Base-by-base conservation (phyloP, 2,329 filamentous ascomycete species). In the Ceratocystis smalleyi region DNA sequence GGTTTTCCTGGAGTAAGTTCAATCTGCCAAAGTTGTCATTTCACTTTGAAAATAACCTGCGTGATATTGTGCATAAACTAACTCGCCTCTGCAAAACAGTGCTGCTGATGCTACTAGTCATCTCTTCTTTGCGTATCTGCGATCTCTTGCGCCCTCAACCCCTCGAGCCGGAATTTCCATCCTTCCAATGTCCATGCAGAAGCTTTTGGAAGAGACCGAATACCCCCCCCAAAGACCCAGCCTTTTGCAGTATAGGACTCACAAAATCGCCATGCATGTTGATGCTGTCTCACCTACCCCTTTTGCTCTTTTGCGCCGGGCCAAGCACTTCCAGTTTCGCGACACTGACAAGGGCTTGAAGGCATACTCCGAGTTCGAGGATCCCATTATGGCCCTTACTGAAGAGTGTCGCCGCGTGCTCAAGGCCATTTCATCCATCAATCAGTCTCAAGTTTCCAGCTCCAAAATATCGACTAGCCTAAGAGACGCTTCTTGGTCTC, bases 41-140 rank as follows among this genome's bases (percentile, higher is more conserved):
- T 62, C 69, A 45, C 67, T 12, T 43, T n/a, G 15, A 4, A 40
- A 40, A 40, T 40, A 40, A 47, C 10, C 35, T 60, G 43, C 27
- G 57, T 45, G 45, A 7, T 22, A 22, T 22, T 12, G 45, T 47
- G n/a, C n/a, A 19, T 22, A n/a, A 22, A 2, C 47, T 45, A 57
- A 70, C 75, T 76, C 67, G 76, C 70, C 61, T 62, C 60, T 24
- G 24, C 15, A 47, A 10, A 24, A 49, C 60, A 95, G 89, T 71
- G 91, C 92, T 67, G 94, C 94, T 66, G 91, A 97, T 79, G 94
- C 94, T 63, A 91, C 92, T 22, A 96, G 91, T 71, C 94, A 99
- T 77, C 78, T 99, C 64, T 99, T 99, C 79, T 99, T 99, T 72
- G 94, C 94, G 64, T 99, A 97, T 73, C 83, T 99, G 59, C 84